Evolutionary conservation across 1,284 basidiomycete genomes (phyloP).

Genomic region (Moesziomyces sp.): DNA sequence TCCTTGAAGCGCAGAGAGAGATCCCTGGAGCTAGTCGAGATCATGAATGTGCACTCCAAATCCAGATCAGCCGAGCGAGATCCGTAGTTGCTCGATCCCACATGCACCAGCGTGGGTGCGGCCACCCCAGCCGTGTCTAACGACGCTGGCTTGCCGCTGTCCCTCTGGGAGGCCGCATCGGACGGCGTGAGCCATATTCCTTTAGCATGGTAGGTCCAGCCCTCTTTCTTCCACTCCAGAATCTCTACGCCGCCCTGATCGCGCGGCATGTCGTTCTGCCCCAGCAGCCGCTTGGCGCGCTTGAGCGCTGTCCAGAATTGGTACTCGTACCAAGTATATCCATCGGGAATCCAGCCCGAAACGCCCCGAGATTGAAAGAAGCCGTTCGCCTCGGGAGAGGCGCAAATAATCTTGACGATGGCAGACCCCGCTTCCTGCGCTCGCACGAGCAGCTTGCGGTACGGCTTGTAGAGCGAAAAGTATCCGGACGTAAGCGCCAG

Average conservation of each 20-base stretch:
- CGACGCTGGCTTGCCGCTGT: not conserved
- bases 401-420: conserved; percentile 75
- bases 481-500: conserved; percentile 82
- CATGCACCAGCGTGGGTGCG: conserved; percentile 74
- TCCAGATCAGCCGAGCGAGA: conserved; percentile 89
- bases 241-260: not conserved
- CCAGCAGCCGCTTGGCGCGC: conserved; percentile 68
- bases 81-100: conserved; percentile 96
- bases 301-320: conserved; percentile 78
- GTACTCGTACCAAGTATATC: conserved; percentile 88
- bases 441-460: conserved; percentile 69
- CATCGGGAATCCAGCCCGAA: conserved; percentile 92
- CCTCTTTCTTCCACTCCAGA: conserved; percentile 83
- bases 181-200: conserved; percentile 70
- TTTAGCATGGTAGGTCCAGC: conserved; percentile 99
- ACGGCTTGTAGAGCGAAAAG: conserved; percentile 86
- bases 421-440: conserved; percentile 39
- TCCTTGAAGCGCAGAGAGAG: conserved; percentile 66
- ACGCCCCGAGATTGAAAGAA: conserved; percentile 90
- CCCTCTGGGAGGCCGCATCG: not conserved
- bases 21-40: conserved; percentile 72
- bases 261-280: conserved; percentile 16
- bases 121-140: not conserved
- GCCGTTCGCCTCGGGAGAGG: conserved; percentile 87
- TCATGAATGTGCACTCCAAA: conserved; percentile 88